Percentiles rank a stretch among this genome's conserved stretches.
These are phyloP conservation scores for Perilla frutescens DNA, from an alignment of 257 asterid genomes.

Conservation along the genomic window DNA sequence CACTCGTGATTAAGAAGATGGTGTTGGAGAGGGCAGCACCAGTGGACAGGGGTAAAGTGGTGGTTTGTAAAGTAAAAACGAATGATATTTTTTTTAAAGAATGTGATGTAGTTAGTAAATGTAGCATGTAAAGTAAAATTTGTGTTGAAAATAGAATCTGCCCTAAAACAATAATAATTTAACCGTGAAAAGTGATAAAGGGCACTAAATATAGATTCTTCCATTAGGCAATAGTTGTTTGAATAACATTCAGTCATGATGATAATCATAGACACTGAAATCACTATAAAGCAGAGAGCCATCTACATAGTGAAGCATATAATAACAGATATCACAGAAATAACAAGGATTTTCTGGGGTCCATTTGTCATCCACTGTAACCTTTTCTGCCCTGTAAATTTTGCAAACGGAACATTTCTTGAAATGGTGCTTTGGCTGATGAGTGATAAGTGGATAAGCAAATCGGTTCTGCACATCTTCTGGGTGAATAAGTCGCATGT, in stretches of 20 bases:
- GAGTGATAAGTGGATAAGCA: slow-evolving; percentile 67
- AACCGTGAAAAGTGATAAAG: too few relatives aligned
- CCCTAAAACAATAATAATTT: too few relatives aligned
- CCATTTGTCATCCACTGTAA: slow-evolving; percentile 92
- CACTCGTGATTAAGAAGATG: too few relatives aligned
- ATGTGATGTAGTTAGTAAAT: too few relatives aligned
- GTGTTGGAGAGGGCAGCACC: too few relatives aligned
- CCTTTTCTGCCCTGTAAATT: slow-evolving; percentile 71
- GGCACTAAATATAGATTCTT: too few relatives aligned
- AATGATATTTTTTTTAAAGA: too few relatives aligned
- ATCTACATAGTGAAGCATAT: slow-evolving; percentile 84
- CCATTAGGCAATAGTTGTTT: background rate
- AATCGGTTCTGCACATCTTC: slow-evolving; percentile 86
- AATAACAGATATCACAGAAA: slow-evolving; percentile 88
- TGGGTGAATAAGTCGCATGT: slow-evolving; percentile 77
- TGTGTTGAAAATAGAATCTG: too few relatives aligned
- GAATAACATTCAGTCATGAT: slow-evolving; percentile 46
- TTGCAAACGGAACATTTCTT: slow-evolving; percentile 88
- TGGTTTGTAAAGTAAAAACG: too few relatives aligned
- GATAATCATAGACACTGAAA: slow-evolving; percentile 73
- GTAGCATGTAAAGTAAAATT: too few relatives aligned
- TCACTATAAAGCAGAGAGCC: slow-evolving; percentile 73
- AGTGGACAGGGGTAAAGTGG: too few relatives aligned
- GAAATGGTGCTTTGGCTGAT: slow-evolving; percentile 54
- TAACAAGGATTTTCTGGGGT: slow-evolving; percentile 79